phyloP scores from a whole-genome alignment of 352 stramenopile genomes.

The Phytophthora megakarya region DNA sequence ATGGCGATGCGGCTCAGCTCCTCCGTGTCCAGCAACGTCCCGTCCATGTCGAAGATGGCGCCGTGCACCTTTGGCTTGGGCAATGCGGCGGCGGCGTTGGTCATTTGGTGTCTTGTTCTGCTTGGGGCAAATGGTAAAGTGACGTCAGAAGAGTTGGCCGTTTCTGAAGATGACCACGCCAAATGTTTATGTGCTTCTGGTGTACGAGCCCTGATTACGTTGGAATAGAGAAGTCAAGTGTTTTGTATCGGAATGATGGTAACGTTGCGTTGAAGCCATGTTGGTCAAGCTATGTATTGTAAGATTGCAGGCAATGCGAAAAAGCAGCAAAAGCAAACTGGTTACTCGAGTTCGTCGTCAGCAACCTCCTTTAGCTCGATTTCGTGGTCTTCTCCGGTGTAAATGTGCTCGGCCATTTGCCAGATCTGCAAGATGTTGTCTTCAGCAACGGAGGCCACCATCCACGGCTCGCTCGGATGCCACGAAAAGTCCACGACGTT shows the following conservation, averaged over 20 bases:
- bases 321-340: neutral
- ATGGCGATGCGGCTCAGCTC: constrained; percentile 70
- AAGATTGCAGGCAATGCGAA: neutral
- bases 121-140: constrained; percentile 21
- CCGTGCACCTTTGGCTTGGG: constrained; percentile 38
- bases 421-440: constrained; percentile 99
- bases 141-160: constrained; percentile 9
- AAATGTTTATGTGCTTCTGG: constrained; percentile 13
- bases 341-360: constrained; percentile 75
- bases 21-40: constrained; percentile 83
- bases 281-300: too few species aligned
- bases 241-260: constrained; percentile 14
- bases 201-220: constrained; percentile 10
- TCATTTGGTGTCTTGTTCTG: constrained; percentile 12
- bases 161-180: constrained; percentile 20
- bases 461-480: constrained; percentile 96
- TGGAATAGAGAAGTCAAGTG: constrained; percentile 3
- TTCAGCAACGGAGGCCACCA: constrained; percentile 96
- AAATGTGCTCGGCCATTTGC: constrained; percentile 98
- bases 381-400: constrained; percentile 87
- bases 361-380: constrained; percentile 53
- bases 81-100: constrained; percentile 4
- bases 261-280: constrained; percentile 1
- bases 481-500: constrained; percentile 98
- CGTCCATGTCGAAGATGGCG: constrained; percentile 85